Percentiles rank a stretch among this genome's conserved stretches.
Evolutionary conservation across 768 basidiomycete genomes (phyloP).

Genomic region (Tephrocybe rancida): DNA sequence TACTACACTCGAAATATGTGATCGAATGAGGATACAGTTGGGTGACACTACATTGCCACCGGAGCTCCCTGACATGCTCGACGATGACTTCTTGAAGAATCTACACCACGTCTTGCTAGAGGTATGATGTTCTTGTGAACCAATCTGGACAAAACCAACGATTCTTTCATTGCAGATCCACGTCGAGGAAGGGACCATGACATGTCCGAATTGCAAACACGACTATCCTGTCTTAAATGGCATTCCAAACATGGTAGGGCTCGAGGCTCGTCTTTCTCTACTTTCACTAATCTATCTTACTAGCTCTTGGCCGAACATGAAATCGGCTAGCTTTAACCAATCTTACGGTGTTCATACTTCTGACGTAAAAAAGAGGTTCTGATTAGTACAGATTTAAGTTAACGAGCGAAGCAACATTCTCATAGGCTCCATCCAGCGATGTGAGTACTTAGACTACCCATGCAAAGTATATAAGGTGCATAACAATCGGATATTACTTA

Average conservation of each 20-base stretch:
- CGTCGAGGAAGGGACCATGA: conserved; percentile 90
- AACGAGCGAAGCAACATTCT: background rate
- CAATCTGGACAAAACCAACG: background rate
- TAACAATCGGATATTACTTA: too few relatives aligned
- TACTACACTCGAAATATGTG: background rate
- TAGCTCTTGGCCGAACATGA: conserved; percentile 94
- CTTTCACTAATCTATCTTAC: conserved; percentile 1
- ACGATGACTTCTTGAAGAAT: conserved; percentile 80
- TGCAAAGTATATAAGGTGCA: background rate
- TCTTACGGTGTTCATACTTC: too few relatives aligned
- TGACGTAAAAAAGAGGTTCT: too few relatives aligned
- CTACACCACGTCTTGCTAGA: conserved; percentile 94
- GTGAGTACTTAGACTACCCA: background rate
- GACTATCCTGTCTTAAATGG: conserved; percentile 89
- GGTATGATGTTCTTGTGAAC: conserved; percentile 43
- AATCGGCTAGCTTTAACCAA: conserved; percentile 49
- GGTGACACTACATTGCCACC: conserved; percentile 83
- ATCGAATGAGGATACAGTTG: conserved; percentile 49
- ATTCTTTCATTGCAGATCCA: conserved; percentile 64
- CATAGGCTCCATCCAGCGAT: background rate
- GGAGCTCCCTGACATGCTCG: conserved; percentile 73
- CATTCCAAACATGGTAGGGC: conserved; percentile 96
- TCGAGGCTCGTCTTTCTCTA: background rate
- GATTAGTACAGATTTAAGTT: background rate
- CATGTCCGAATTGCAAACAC: conserved; percentile 90